Conservation (phyloP, 1,284 basidiomycete genomes). For the Rhizopogon hawkerae region DNA sequence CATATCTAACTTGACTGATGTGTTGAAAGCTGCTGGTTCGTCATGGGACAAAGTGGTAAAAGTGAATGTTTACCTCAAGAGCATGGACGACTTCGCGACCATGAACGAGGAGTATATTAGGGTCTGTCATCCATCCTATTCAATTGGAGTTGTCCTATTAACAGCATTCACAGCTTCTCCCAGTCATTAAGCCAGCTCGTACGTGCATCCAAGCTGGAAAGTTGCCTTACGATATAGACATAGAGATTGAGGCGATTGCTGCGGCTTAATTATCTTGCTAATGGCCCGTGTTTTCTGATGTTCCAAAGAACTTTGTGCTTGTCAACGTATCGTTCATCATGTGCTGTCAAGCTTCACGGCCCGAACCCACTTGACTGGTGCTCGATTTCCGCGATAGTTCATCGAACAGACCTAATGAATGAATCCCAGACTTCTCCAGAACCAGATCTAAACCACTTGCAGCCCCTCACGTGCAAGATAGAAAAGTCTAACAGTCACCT, state of each 20-base stretch:
- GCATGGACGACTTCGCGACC: slow-evolving; percentile 46
- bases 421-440: too few species aligned
- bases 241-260: slow-evolving; percentile 74
- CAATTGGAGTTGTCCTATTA: neutral
- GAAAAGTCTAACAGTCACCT: too few species aligned
- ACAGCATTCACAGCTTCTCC: slow-evolving; percentile 32
- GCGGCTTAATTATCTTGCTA: slow-evolving; percentile 20
- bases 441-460: too few species aligned
- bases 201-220: slow-evolving; percentile 74
- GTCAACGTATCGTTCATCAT: too few species aligned
- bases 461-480: too few species aligned
- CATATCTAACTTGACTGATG: slow-evolving; percentile 44
- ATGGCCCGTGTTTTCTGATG: too few species aligned
- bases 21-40: slow-evolving; percentile 43
- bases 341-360: too few species aligned
- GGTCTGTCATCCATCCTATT: slow-evolving; percentile 21
- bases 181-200: slow-evolving; percentile 63
- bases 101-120: slow-evolving; percentile 52
- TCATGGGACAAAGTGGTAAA: slow-evolving; percentile 48
- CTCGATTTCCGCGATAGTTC: too few species aligned
- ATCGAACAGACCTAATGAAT: too few species aligned
- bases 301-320: too few species aligned
- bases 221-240: slow-evolving; percentile 67
- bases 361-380: too few species aligned
- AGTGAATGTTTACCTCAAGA: slow-evolving; percentile 51